These are phyloP conservation scores for Nigrograna mackinnonii DNA, from an alignment of 2,329 filamentous ascomycete species.

Conservation along the genomic window DNA sequence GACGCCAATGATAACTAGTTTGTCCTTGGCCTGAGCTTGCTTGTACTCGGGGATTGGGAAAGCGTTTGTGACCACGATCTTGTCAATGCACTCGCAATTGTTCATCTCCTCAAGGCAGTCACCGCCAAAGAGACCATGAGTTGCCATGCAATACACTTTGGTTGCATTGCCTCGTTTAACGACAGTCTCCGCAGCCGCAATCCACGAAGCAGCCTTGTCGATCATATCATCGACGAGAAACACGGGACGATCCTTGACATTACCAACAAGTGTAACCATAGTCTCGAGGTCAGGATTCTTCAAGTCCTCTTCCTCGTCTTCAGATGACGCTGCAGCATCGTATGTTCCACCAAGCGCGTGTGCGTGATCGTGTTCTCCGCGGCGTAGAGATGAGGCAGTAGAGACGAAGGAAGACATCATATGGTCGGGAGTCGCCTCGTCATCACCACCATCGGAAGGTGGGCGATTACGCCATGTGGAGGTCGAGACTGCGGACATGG, in stretches of 20 bases:
- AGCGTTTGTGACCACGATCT: conserved; percentile 94
- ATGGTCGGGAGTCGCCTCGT: conserved; percentile 66
- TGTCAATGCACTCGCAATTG: conserved; percentile 88
- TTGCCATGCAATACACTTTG: conserved; percentile 96
- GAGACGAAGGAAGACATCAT: conserved; percentile 86
- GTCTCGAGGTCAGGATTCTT: conserved; percentile 82
- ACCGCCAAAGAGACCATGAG: conserved; percentile 90
- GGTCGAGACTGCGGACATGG: conserved; percentile 65
- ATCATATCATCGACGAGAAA: conserved; percentile 99
- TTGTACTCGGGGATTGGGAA: conserved; percentile 85
- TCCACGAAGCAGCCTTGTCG: conserved; percentile 95
- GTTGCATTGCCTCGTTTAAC: conserved; percentile 90
- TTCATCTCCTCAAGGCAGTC: conserved; percentile 90
- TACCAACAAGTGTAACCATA: conserved; percentile 96
- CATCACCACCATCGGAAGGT: conserved; percentile 53
- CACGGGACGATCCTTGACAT: conserved; percentile 85
- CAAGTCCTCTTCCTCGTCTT: conserved; percentile 91
- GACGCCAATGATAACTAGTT: conserved; percentile 87
- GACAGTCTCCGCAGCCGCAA: conserved; percentile 94
- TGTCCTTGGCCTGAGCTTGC: conserved; percentile 67
- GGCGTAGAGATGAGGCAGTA: conserved; percentile 70
- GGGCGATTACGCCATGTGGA: conserved; percentile 51
- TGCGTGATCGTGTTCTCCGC: conserved; percentile 56
- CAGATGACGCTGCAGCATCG: conserved; percentile 80
- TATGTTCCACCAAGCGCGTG: conserved; percentile 80